A percentile compares a stretch with the other conserved stretches of the same genome.
Conservation (phyloP, 2,329 filamentous ascomycete species). For the Teratosphaeria destructans region DNA sequence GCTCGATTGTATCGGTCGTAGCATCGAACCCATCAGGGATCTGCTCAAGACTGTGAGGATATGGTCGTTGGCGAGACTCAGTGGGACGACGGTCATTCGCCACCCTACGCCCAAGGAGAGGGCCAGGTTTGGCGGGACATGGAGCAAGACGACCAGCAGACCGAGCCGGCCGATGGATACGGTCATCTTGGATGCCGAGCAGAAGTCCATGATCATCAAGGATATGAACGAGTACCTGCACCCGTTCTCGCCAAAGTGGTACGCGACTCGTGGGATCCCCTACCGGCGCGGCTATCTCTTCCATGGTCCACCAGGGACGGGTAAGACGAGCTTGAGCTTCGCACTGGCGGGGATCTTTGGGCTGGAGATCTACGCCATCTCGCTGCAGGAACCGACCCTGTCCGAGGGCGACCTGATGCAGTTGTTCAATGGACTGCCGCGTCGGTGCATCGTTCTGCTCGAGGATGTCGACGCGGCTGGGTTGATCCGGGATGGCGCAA, state of each 20-base stretch:
- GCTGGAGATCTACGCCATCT: slow-evolving; percentile 36
- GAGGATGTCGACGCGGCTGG: slow-evolving; percentile 41
- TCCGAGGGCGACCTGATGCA: slow-evolving; percentile 51
- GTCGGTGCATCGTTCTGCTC: slow-evolving; percentile 36
- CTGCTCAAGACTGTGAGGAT: slow-evolving; percentile 36
- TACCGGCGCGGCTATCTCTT: slow-evolving; percentile 78
- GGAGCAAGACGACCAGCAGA: slow-evolving; percentile 38
- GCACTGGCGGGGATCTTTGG: slow-evolving; percentile 39
- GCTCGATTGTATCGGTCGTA: slow-evolving; percentile 39
- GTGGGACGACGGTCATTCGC: slow-evolving; percentile 36
- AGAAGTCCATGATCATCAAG: slow-evolving; percentile 55
- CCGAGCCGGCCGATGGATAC: slow-evolving; percentile 63
- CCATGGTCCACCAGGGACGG: slow-evolving; percentile 50
- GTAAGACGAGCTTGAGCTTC: slow-evolving; percentile 28
- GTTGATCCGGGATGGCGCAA: slow-evolving; percentile 27
- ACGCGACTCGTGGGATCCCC: slow-evolving; percentile 71
- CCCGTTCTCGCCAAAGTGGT: slow-evolving; percentile 65
- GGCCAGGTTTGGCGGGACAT: slow-evolving; percentile 25
- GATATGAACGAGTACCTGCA: slow-evolving; percentile 74
- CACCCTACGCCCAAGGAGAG: slow-evolving; percentile 35
- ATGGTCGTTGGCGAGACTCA: slow-evolving; percentile 33
- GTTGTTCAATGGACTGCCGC: slow-evolving; percentile 34
- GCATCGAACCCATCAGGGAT: slow-evolving; percentile 38
- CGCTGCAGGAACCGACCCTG: slow-evolving; percentile 57
- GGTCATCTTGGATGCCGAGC: slow-evolving; percentile 57